These are phyloP conservation scores for Colletotrichum orbiculare DNA, from an alignment of 2,329 filamentous ascomycete genomes.

Conservation along the genomic window DNA sequence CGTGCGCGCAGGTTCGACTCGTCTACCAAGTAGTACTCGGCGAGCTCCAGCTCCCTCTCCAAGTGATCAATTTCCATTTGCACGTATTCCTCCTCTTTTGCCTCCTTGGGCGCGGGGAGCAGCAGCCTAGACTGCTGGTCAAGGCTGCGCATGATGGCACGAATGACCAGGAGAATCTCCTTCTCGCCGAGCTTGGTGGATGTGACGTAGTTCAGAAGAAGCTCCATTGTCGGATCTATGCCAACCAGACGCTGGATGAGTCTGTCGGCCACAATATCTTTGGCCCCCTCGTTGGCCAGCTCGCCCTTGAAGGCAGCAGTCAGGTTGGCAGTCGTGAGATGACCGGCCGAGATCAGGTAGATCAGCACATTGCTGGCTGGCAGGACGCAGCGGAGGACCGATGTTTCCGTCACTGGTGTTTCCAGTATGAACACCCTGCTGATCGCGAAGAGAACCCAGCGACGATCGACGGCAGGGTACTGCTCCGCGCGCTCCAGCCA, in stretches of 20 bases:
- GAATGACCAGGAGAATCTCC: slow-evolving; percentile 75
- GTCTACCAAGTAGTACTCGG: slow-evolving; percentile 74
- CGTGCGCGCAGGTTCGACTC: slow-evolving; percentile 71
- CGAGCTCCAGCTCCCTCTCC: slow-evolving; percentile 74
- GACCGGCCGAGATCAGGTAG: slow-evolving; percentile 70
- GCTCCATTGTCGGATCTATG: slow-evolving; percentile 74
- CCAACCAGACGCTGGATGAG: slow-evolving; percentile 71
- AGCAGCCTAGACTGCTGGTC: slow-evolving; percentile 51
- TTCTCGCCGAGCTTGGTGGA: slow-evolving; percentile 72
- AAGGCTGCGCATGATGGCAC: slow-evolving; percentile 75
- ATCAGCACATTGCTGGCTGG: slow-evolving; percentile 66
- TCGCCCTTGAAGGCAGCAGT: slow-evolving; percentile 66
- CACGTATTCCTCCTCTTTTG: slow-evolving; percentile 47
- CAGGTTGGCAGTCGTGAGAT: slow-evolving; percentile 69
- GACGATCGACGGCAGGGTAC: slow-evolving; percentile 69
- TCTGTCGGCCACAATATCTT: slow-evolving; percentile 56
- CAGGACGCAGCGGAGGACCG: slow-evolving; percentile 51
- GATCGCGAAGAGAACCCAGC: slow-evolving; percentile 73
- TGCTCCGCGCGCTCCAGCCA: slow-evolving; percentile 54
- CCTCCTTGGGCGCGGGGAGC: slow-evolving; percentile 34
- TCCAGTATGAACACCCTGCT: slow-evolving; percentile 70
- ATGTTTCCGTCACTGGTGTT: slow-evolving; percentile 43
- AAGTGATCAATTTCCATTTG: slow-evolving; percentile 69
- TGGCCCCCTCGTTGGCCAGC: slow-evolving; percentile 56
- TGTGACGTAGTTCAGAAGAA: slow-evolving; percentile 74